Conservation (phyloP, 495 filamentous ascomycete species). For the Aspergillus sparsus region DNA sequence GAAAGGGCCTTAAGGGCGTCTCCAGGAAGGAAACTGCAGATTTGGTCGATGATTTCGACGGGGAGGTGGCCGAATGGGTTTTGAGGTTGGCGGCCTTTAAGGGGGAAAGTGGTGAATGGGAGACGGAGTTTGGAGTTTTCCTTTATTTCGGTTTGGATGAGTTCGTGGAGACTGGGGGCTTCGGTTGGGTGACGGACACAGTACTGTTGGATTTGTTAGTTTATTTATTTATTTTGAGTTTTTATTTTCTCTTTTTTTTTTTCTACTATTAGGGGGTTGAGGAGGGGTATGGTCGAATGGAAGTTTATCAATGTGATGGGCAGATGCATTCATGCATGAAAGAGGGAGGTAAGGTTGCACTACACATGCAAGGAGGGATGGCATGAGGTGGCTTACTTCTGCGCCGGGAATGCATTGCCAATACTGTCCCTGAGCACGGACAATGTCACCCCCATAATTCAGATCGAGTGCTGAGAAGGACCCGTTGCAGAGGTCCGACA, state of each 20-base stretch:
- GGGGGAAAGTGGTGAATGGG: conserved; percentile 6
- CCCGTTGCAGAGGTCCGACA: conserved; percentile 21
- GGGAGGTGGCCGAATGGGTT: conserved; percentile 24
- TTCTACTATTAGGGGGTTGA: background rate
- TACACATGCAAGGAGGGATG: too few species aligned
- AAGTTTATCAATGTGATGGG: background rate
- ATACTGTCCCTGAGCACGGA: conserved; percentile 24
- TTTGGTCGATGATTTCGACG: conserved; percentile 23
- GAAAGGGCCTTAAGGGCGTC: conserved; percentile 19
- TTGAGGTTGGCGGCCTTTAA: conserved; percentile 14
- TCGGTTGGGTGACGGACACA: conserved; percentile 24
- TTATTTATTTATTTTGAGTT: too few species aligned
- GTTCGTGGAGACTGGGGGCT: conserved; percentile 12
- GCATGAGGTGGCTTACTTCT: conserved; percentile 19
- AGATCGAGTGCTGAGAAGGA: conserved; percentile 19
- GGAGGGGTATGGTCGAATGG: background rate
- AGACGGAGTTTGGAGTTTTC: conserved; percentile 9
- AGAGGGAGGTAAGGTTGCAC: background rate
- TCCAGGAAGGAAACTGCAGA: conserved; percentile 26
- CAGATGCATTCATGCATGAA: background rate
- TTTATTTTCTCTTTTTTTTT: too few species aligned
- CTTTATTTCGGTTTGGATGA: conserved; percentile 15
- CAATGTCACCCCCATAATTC: conserved; percentile 22
- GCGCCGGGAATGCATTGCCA: conserved; percentile 28
- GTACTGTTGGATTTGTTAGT: conserved; percentile 19